Base-by-base conservation (phyloP, 2,329 filamentous ascomycete species). In the Colletotrichum ledebouriae region DNA sequence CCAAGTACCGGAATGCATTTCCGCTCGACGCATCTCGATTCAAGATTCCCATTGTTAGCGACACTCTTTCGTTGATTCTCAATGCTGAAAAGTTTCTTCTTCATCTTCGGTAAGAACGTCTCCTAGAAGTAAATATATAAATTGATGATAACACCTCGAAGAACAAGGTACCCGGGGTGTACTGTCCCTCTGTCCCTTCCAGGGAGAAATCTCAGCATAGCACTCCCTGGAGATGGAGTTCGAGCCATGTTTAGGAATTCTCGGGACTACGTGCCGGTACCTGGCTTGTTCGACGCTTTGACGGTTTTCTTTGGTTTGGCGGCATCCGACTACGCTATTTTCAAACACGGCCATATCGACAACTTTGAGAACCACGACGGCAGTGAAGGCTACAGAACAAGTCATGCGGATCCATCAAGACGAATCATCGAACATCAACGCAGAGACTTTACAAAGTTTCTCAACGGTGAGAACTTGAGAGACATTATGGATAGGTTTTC, bases 401-500 rank as follows among this genome's bases (percentile, higher is more conserved):
- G 10, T 4, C 58, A 66, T 7, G 17, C 17, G 4, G 63, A 69
- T 20, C 47, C 52, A 10, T 67, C 67, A 6, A 25, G 63, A 29
- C 34, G 63, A 6, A 61, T 67, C 17, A 67, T 69, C 25, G 67
- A 69, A 12, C 67, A 63, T n/a, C 67, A 69, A 20, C 56, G 67
- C 5, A 53, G 53, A 10, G 67, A 69, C 5, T 67, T 69, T 29
- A 3, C 46, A 4, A 25, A 29, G 1, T 69, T 61, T 12, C n/a
- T 69, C 6, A 61, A 46, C 5, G 67, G 67, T 2, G 57, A 69
- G 9, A 52, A 44, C 11, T 37, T 69, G 20, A 50, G 25, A 17
- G n/a, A 37, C 6, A 64, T 67, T 1, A 69, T 67, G 49, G 37
- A 53, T 1, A 46, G 29, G 4, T 67, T 69, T 44, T 34, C 39